Evolutionary conservation across 768 basidiomycete genomes (phyloP), one percentile per base, ranked within the genome.

Genomic region (Inosperma sp.): DNA sequence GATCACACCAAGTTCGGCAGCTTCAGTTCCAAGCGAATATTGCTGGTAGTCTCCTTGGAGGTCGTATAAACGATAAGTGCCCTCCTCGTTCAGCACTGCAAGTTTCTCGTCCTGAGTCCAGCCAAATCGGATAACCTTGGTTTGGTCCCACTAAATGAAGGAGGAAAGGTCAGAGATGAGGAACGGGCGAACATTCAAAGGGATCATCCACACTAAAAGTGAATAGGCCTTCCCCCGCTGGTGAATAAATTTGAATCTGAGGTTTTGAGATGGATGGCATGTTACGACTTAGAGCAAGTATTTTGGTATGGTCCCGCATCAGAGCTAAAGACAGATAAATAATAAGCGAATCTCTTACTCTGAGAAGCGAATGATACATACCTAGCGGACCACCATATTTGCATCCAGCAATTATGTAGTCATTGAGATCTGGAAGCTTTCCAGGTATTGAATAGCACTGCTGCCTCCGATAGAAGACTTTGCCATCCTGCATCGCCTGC

Each of bases 101-200:
- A 99, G 75, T 31, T 82, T 77, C 63, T 94, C 91, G 59, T 89
- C 83, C n/a, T 69, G 62, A 0, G 87, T 87, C 89, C 89, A 92
- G 17, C 90, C 90, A 58, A 91, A 87, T 36, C 81, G 78, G 46
- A 93, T 69, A 35, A 96, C 84, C 59, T 80, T 86, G 48, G 82
- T 81, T 61, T 92, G 85, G 52, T 95, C 93, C 94, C 94, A 98
- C 92, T 95, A 45, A 51, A 26, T n/a, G n/a, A n/a, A n/a, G 3
- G 45, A 14, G 9, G n/a, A 44, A 56, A 51, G 30, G 57, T 57
- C 46, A 59, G 56, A 51, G 29, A 37, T 50, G 29, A 48, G 57
- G 27, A 52, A 37, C 27, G 8, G 34, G 42, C 21, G 47, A 43
- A 26, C 44, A 33, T 37, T 30, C 27, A 46, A 46, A 53, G 51